Evolutionary conservation across 2,329 filamentous ascomycete genomes (phyloP).

Genomic region (Stachybotrys elegans): DNA sequence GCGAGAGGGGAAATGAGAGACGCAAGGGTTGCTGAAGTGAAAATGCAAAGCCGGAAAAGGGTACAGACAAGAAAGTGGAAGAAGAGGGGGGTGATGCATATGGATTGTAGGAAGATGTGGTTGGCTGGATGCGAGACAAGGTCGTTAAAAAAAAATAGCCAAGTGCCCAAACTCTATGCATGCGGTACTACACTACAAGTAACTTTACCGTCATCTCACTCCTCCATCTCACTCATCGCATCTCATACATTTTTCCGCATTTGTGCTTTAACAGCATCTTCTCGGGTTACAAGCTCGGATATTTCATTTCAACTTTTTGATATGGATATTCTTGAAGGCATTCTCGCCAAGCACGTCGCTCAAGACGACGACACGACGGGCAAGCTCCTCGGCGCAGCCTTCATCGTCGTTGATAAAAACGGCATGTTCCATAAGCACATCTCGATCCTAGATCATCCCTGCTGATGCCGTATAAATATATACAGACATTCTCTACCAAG

Average conservation of each 20-base stretch:
- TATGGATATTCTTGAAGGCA: conserved; percentile 22
- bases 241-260: background rate
- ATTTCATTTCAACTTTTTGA: background rate
- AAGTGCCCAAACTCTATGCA: too few species aligned
- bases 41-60: too few species aligned
- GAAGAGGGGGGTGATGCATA: too few species aligned
- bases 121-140: too few species aligned
- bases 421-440: conserved; percentile 15
- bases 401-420: conserved; percentile 26
- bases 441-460: background rate
- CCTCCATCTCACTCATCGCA: background rate
- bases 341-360: conserved; percentile 24
- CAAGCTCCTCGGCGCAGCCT: conserved; percentile 31
- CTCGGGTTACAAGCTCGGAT: background rate
- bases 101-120: too few species aligned
- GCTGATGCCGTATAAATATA: background rate
- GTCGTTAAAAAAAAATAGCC: too few species aligned
- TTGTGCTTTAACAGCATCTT: background rate
- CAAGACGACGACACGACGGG: conserved; percentile 20
- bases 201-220: too few species aligned
- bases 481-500: conserved; percentile 28
- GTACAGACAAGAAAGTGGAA: too few species aligned
- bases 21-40: too few species aligned
- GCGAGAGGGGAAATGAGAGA: background rate
- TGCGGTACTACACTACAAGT: too few species aligned